phyloP scores from a whole-genome alignment of 345 rosid genomes.

The Streptanthus diversifolius region DNA sequence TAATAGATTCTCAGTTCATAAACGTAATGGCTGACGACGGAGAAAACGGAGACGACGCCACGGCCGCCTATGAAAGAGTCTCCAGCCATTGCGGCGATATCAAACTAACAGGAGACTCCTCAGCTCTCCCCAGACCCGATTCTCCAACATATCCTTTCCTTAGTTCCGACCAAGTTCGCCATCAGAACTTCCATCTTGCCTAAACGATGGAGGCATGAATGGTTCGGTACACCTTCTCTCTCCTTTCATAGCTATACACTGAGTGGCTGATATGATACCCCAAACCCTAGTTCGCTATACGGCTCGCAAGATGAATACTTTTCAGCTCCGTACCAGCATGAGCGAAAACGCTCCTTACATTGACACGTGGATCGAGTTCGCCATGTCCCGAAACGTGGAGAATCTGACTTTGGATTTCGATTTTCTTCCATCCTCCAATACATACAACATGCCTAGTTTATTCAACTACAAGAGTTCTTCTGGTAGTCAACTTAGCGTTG shows the following conservation, averaged over 20 bases:
- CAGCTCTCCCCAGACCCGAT: not conserved
- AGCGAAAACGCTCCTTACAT: not conserved
- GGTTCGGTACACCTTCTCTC: not conserved
- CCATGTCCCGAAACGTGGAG: not conserved
- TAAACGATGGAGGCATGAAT: not conserved
- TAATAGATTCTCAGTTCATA: too few relatives aligned
- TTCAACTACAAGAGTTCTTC: not conserved
- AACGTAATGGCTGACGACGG: too few relatives aligned
- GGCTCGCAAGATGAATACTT: not conserved
- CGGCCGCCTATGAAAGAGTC: too few relatives aligned
- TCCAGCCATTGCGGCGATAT: too few relatives aligned
- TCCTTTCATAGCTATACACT: not conserved
- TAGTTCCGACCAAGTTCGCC: not conserved
- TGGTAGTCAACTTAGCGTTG: not conserved
- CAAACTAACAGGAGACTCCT: not conserved
- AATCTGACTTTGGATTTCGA: not conserved
- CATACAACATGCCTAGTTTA: not conserved
- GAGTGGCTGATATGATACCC: not conserved
- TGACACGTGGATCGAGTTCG: slow-evolving; percentile 3
- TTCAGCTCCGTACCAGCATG: not conserved
- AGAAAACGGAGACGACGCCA: too few relatives aligned
- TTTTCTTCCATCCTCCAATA: not conserved
- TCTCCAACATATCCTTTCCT: not conserved
- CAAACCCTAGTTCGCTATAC: not conserved
- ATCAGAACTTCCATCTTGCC: not conserved